Evolutionary conservation across 352 stramenopile species (phyloP).

Genomic region (Phytophthora megakarya): DNA sequence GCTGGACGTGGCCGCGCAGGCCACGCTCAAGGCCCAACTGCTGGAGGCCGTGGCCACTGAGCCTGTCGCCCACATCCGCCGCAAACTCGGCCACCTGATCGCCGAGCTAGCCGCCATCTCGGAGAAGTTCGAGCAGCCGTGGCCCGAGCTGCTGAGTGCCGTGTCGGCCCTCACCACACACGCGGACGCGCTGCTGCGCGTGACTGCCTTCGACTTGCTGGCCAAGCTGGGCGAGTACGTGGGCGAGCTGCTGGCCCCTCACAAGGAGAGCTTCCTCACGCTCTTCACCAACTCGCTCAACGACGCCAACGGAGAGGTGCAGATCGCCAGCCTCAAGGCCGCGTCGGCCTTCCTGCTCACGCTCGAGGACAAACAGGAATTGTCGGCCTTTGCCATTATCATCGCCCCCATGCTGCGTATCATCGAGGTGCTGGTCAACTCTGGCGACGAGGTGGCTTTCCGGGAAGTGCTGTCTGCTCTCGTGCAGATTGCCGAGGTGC

Average conservation of each 20-base stretch:
- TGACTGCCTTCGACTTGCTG: conserved; percentile 80
- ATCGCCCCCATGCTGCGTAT: conserved; percentile 77
- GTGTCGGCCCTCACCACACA: conserved; percentile 67
- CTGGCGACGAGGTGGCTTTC: conserved; percentile 65
- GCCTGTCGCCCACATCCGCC: conserved; percentile 74
- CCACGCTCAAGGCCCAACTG: conserved; percentile 70
- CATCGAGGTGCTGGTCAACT: conserved; percentile 65
- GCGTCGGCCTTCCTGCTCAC: conserved; percentile 73
- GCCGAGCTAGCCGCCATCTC: conserved; percentile 71
- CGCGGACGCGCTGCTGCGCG: conserved; percentile 62
- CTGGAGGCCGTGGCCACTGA: conserved; percentile 69
- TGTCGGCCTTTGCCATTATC: conserved; percentile 72
- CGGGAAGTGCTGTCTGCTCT: conserved; percentile 76
- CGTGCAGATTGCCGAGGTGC: conserved; percentile 75
- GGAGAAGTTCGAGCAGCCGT: conserved; percentile 56
- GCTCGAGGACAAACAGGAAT: conserved; percentile 71
- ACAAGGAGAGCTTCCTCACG: conserved; percentile 83
- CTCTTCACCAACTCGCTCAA: conserved; percentile 79
- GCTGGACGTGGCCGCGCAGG: conserved; percentile 59
- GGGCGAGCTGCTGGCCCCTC: conserved; percentile 61
- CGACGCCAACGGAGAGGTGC: conserved; percentile 62
- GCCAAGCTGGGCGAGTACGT: conserved; percentile 78
- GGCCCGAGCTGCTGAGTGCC: conserved; percentile 72
- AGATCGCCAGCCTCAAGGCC: conserved; percentile 77
- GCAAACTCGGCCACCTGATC: conserved; percentile 81